Evolutionary conservation across 225 moss, liverwort and hornwort genomes (phyloP).

Genomic region (Pseudisothecium myosuroides): DNA sequence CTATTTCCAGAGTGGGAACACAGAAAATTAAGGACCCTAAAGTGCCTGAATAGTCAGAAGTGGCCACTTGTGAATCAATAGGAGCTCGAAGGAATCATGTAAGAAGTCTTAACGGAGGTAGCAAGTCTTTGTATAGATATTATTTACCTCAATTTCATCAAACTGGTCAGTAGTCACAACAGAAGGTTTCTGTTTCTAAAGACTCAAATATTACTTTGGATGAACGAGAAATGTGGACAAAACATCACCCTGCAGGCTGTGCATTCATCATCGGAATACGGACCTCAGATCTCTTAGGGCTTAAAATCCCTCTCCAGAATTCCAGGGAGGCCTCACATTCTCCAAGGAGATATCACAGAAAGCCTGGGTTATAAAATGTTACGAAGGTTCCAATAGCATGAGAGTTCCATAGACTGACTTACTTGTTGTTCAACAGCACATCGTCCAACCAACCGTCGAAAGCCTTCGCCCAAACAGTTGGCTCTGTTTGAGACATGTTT

Average conservation of each 20-base stretch:
- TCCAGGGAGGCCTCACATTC: background rate
- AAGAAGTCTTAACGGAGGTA: background rate
- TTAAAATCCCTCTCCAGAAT: background rate
- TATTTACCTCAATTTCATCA: background rate
- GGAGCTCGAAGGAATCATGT: background rate
- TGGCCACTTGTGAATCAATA: background rate
- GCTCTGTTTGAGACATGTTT: background rate
- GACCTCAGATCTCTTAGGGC: background rate
- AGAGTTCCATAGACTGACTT: background rate
- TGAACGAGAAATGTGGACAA: background rate
- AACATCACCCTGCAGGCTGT: background rate
- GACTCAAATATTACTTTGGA: background rate
- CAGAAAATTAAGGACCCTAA: background rate
- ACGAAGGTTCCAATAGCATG: background rate
- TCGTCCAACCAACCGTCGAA: conserved; percentile 67
- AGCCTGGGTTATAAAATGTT: background rate
- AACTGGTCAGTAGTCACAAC: background rate
- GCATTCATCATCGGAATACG: background rate
- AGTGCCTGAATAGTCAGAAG: background rate
- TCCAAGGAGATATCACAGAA: background rate
- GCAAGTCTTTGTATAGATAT: background rate
- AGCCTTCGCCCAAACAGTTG: conserved; percentile 41
- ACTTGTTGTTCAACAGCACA: conserved; percentile 47
- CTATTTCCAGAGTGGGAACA: background rate
- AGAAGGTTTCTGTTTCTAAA: background rate